Conservation (phyloP, 495 filamentous ascomycete species). For the Entonaema liquescens region DNA sequence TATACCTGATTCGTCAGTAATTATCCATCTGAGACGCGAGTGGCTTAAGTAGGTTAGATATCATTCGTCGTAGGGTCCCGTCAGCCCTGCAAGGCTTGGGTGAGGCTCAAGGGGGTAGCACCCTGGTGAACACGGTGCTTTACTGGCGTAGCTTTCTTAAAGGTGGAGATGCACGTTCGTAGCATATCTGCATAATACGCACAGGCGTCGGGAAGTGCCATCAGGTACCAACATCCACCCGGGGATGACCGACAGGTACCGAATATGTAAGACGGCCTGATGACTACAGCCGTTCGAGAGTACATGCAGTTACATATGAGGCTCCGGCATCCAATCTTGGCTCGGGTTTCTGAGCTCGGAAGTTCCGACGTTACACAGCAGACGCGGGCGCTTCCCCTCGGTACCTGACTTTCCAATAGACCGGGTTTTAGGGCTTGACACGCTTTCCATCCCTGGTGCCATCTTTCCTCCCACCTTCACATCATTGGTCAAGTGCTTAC, state of each 20-base stretch:
- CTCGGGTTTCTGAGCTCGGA: conserved; percentile 38
- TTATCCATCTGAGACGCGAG: conserved; percentile 36
- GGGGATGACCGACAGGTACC: conserved; percentile 31
- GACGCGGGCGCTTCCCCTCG: conserved; percentile 37
- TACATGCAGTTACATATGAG: conserved; percentile 39
- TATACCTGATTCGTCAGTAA: conserved; percentile 34
- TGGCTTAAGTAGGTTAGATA: conserved; percentile 23
- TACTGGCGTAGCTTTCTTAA: not conserved
- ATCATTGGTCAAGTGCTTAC: conserved; percentile 19
- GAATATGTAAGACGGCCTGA: conserved; percentile 16
- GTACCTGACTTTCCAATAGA: conserved; percentile 40
- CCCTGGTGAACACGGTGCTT: conserved; percentile 30
- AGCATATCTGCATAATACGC: conserved; percentile 1
- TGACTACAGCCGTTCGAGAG: conserved; percentile 16
- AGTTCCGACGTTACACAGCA: conserved; percentile 44
- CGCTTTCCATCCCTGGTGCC: conserved; percentile 21
- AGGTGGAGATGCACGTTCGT: conserved; percentile 33
- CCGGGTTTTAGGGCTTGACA: conserved; percentile 24
- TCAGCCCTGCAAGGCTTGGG: conserved; percentile 43
- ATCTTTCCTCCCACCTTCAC: conserved; percentile 12
- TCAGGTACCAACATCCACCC: conserved; percentile 16
- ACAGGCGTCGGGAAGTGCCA: conserved; percentile 6
- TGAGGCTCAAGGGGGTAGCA: conserved; percentile 43
- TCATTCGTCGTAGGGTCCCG: conserved; percentile 26
- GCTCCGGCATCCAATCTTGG: conserved; percentile 41